Evolutionary conservation across 139 green algal species (phyloP).

Genomic region (Chlorella vulgaris): DNA sequence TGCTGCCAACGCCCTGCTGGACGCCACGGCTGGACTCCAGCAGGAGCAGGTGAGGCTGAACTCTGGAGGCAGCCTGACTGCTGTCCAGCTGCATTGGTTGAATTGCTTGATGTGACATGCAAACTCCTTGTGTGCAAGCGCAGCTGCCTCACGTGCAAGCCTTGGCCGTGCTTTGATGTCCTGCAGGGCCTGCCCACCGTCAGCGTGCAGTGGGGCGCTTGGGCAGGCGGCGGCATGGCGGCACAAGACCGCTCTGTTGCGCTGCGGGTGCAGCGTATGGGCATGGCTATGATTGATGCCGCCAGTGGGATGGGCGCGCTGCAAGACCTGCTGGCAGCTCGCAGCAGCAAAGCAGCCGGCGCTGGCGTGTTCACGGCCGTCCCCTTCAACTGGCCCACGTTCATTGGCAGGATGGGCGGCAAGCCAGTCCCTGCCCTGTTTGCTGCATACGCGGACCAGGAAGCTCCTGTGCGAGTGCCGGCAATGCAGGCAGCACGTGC

Average conservation of each 20-base stretch:
- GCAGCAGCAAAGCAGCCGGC: slow-evolving; percentile 1
- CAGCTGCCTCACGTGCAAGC: not conserved
- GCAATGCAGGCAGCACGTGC: not conserved
- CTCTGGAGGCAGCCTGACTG: no score
- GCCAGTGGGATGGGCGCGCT: slow-evolving; percentile 59
- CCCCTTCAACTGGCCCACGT: slow-evolving; percentile 45
- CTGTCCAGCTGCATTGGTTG: not conserved
- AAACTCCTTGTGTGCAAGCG: no score
- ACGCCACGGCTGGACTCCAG: slow-evolving; percentile 27
- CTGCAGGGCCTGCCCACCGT: slow-evolving; percentile 1
- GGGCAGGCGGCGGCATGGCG: slow-evolving; percentile 60
- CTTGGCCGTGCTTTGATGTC: not conserved
- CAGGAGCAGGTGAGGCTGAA: slow-evolving; percentile 10
- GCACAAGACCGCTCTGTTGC: slow-evolving; percentile 48
- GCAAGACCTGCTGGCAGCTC: slow-evolving; percentile 34
- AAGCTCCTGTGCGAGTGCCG: no score
- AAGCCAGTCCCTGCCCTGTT: slow-evolving; percentile 35
- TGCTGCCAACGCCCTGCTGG: slow-evolving; percentile 59
- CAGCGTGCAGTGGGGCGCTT: slow-evolving; percentile 64
- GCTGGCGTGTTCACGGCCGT: slow-evolving; percentile 34
- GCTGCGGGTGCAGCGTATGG: slow-evolving; percentile 69
- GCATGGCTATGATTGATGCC: slow-evolving; percentile 64
- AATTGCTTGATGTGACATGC: not conserved
- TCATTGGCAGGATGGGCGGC: slow-evolving; percentile 21
- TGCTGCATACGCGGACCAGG: not conserved